Evolutionary conservation across 2,329 filamentous ascomycete genomes (phyloP).

Genomic region (Exophiala alcalophila): DNA sequence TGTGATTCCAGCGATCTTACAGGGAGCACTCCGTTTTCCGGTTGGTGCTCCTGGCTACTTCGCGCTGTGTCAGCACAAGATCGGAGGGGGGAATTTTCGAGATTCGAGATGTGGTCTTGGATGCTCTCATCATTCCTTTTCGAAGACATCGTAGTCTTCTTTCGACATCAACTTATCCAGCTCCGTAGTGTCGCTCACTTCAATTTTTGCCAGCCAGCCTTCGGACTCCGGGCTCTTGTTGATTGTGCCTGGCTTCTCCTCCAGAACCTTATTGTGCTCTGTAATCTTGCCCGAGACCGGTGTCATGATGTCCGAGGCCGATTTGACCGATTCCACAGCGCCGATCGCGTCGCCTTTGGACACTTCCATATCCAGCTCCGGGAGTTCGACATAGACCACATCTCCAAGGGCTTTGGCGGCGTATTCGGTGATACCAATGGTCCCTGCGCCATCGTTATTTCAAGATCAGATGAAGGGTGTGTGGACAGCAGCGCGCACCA

Average conservation of each 20-base stretch:
- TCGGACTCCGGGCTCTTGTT: constrained; percentile 88
- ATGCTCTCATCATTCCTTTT: constrained; percentile 22
- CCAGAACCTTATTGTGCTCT: constrained; percentile 69
- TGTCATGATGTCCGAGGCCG: constrained; percentile 93
- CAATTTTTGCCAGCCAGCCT: constrained; percentile 89
- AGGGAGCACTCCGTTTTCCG: too few relatives aligned
- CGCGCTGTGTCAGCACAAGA: too few relatives aligned
- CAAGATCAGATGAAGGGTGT: too few relatives aligned
- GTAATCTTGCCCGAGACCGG: constrained; percentile 76
- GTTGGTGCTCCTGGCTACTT: too few relatives aligned
- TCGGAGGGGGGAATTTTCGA: too few relatives aligned
- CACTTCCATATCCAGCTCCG: constrained; percentile 66
- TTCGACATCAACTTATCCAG: constrained; percentile 73
- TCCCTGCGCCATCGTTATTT: constrained; percentile 49
- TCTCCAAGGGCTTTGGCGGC: constrained; percentile 90
- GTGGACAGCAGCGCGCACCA: constrained; percentile 51
- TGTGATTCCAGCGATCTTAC: too few relatives aligned
- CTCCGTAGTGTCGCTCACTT: constrained; percentile 68
- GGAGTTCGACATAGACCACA: constrained; percentile 95
- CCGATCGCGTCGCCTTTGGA: constrained; percentile 79
- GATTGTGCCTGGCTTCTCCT: constrained; percentile 81
- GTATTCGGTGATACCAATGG: constrained; percentile 83
- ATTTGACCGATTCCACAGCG: constrained; percentile 97
- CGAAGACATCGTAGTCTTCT: constrained; percentile 75
- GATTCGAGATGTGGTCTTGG: constrained; percentile 1